Conservation (phyloP, 225 moss, liverwort and hornwort species). For the Antitrichia curtipendula region DNA sequence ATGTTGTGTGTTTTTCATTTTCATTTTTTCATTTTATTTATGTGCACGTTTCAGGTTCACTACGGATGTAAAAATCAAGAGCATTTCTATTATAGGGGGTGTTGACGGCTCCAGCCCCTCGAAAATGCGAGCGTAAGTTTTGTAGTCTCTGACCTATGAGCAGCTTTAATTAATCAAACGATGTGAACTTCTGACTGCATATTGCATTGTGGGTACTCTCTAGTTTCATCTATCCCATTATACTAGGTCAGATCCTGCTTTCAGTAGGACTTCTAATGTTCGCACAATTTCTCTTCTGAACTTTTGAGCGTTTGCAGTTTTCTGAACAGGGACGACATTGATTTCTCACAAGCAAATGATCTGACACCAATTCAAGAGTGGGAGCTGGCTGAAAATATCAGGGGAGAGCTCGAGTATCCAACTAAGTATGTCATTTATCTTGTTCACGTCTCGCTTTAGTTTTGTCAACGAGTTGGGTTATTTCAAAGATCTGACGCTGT, state of each 20-base stretch:
- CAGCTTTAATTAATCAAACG: background rate
- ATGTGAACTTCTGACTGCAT: background rate
- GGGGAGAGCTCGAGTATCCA: constrained; percentile 83
- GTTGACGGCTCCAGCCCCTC: constrained; percentile 59
- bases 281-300: background rate
- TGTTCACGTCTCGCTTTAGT: background rate
- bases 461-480: background rate
- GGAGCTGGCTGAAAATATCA: constrained; percentile 69
- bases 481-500: background rate
- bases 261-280: background rate
- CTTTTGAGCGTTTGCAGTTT: constrained; percentile 28
- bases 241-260: background rate
- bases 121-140: constrained; percentile 72
- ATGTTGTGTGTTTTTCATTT: background rate
- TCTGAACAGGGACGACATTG: constrained; percentile 73
- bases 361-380: constrained; percentile 82
- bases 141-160: background rate
- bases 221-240: background rate
- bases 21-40: background rate
- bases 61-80: constrained; percentile 86
- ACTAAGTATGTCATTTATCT: constrained; percentile 28
- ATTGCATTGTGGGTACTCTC: background rate
- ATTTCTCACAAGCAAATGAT: constrained; percentile 77
- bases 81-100: constrained; percentile 76
- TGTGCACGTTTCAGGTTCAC: constrained; percentile 38